These are phyloP conservation scores for Aspergillus hancockii DNA, from an alignment of 495 filamentous ascomycete genomes.

Conservation along the genomic window DNA sequence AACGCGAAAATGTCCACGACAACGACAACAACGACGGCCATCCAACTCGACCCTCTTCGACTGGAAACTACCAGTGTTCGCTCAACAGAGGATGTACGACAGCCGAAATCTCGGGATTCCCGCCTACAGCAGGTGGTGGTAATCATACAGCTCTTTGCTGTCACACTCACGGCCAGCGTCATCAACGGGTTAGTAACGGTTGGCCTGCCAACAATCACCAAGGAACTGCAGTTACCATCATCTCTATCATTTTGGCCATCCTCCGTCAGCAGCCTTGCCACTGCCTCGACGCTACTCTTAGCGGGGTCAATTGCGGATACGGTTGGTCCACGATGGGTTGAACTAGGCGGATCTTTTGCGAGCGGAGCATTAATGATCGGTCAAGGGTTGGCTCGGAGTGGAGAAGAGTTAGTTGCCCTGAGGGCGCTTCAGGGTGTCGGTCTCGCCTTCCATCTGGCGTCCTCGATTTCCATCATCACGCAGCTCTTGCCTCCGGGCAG, in stretches of 20 bases:
- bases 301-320: conserved; percentile 53
- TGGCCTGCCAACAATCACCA: conserved; percentile 49
- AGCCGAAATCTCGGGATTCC: not conserved
- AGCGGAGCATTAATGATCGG: conserved; percentile 43
- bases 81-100: not conserved
- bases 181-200: conserved; percentile 40
- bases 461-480: conserved; percentile 48
- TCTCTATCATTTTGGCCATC: conserved; percentile 46
- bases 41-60: not conserved
- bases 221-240: conserved; percentile 38
- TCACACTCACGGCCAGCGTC: conserved; percentile 18
- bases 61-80: not conserved
- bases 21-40: too few species aligned
- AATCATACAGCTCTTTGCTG: conserved; percentile 12
- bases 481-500: conserved; percentile 39
- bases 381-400: conserved; percentile 41
- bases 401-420: conserved; percentile 48
- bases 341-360: conserved; percentile 43
- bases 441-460: conserved; percentile 47
- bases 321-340: conserved; percentile 43
- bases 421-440: conserved; percentile 50
- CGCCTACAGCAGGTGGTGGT: conserved; percentile 14
- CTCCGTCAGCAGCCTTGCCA: conserved; percentile 36
- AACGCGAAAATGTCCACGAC: too few species aligned
- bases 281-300: conserved; percentile 47